These are phyloP conservation scores for Metschnikowia henanensis DNA, from an alignment of 805 yeast species.

Conservation along the genomic window DNA sequence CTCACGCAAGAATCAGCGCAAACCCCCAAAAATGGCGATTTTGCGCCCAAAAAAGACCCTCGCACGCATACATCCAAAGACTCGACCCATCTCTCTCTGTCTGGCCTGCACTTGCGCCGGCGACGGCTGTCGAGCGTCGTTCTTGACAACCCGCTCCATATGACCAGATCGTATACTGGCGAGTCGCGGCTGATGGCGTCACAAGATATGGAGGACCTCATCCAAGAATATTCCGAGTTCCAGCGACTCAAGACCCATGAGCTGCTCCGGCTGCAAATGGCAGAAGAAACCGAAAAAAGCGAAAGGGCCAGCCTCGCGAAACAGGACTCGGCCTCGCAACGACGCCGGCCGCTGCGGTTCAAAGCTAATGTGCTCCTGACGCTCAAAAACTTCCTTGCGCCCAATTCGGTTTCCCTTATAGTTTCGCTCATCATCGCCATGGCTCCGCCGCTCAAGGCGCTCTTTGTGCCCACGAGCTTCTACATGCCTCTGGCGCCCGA, in stretches of 20 bases:
- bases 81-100: neutral
- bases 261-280: constrained; percentile 1
- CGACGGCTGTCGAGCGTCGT: constrained; percentile 4
- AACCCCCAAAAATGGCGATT: neutral
- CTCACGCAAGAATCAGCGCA: neutral
- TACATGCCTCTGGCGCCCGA: constrained; percentile 81
- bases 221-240: constrained; percentile 48
- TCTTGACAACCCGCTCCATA: constrained; percentile 16
- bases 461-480: constrained; percentile 55
- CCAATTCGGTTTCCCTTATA: constrained; percentile 72
- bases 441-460: constrained; percentile 66
- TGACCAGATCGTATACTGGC: constrained; percentile 21
- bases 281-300: neutral
- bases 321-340: neutral
- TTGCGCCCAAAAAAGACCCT: neutral
- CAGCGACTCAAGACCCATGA: constrained; percentile 31
- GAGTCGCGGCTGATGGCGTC: constrained; percentile 27
- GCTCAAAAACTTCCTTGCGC: constrained; percentile 58
- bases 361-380: constrained; percentile 6
- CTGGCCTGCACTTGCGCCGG: constrained; percentile 4
- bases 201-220: constrained; percentile 40
- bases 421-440: constrained; percentile 65
- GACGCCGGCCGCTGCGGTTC: neutral
- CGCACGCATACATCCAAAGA: neutral
- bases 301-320: neutral